phyloP scores from a whole-genome alignment of 148 eudicot genomes.

The Rhododendron williamsianum region DNA sequence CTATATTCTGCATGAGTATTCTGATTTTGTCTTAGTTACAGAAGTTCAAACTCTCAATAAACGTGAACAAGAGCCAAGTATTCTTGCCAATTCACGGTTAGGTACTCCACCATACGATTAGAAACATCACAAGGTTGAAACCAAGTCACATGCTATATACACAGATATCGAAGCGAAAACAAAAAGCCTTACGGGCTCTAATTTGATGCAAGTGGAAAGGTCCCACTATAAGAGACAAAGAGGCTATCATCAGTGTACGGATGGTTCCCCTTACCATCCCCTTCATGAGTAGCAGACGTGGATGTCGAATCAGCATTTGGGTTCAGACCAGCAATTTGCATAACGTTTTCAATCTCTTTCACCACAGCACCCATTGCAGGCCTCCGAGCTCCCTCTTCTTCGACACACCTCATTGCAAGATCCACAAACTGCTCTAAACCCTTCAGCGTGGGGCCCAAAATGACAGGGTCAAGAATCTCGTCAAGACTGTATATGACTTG shows the following conservation, averaged over 20 bases:
- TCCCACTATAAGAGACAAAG: slow-evolving; percentile 25
- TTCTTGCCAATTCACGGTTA: background rate
- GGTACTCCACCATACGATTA: background rate
- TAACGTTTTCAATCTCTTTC: slow-evolving; percentile 56
- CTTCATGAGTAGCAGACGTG: slow-evolving; percentile 42
- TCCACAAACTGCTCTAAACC: slow-evolving; percentile 58
- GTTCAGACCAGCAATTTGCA: slow-evolving; percentile 61
- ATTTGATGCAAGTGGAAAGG: slow-evolving; percentile 17
- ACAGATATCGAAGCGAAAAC: background rate
- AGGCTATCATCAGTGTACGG: slow-evolving; percentile 50
- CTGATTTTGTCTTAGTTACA: background rate
- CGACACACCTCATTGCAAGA: slow-evolving; percentile 57
- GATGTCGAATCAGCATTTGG: slow-evolving; percentile 52
- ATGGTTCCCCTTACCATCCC: slow-evolving; percentile 19
- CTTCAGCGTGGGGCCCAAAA: slow-evolving; percentile 21
- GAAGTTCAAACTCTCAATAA: background rate
- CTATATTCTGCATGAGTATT: background rate
- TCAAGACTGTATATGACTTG: slow-evolving; percentile 48
- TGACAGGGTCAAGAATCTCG: slow-evolving; percentile 41
- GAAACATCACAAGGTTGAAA: background rate
- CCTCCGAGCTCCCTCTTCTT: slow-evolving; percentile 44
- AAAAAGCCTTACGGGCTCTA: slow-evolving; percentile 9
- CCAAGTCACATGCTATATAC: background rate
- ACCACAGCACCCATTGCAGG: slow-evolving; percentile 73
- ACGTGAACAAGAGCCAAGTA: background rate